Evolutionary conservation across 2,329 filamentous ascomycete genomes (phyloP).

Genomic region (Ambrosiella cleistominuta): DNA sequence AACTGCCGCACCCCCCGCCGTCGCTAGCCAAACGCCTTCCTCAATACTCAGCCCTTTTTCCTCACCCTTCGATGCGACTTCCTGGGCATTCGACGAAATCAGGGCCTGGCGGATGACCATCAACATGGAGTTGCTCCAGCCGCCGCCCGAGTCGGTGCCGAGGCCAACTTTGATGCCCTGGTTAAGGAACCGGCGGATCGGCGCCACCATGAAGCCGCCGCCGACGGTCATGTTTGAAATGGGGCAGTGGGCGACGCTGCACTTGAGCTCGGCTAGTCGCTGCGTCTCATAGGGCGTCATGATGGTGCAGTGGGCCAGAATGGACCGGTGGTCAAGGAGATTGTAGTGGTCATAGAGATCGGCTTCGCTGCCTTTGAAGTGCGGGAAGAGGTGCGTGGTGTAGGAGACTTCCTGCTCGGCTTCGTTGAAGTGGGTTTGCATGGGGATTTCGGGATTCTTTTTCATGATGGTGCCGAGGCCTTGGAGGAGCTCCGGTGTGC

Average conservation of each 20-base stretch:
- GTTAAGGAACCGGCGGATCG: conserved; percentile 37
- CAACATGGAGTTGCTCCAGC: conserved; percentile 42
- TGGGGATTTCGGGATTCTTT: conserved; percentile 30
- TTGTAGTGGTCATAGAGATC: conserved; percentile 40
- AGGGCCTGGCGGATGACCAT: conserved; percentile 41
- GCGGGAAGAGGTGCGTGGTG: conserved; percentile 37
- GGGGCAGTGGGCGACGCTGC: conserved; percentile 47
- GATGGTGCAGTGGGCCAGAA: conserved; percentile 50
- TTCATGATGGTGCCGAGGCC: conserved; percentile 37
- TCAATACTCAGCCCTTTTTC: conserved; percentile 30
- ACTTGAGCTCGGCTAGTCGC: conserved; percentile 28
- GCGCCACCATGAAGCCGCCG: conserved; percentile 44
- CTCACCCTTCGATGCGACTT: conserved; percentile 22
- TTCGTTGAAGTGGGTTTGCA: conserved; percentile 54
- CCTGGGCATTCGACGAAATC: conserved; percentile 33
- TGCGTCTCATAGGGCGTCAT: conserved; percentile 38
- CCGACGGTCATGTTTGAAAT: conserved; percentile 46
- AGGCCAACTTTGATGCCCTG: conserved; percentile 47
- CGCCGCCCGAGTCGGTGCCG: conserved; percentile 47
- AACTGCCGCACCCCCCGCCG: conserved; percentile 41
- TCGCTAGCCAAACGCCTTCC: conserved; percentile 42
- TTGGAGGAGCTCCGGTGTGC: conserved; percentile 32
- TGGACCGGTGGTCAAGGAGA: conserved; percentile 35
- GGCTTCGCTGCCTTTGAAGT: conserved; percentile 33
- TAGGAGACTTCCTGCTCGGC: conserved; percentile 40